Evolutionary conservation across 352 stramenopile species (phyloP), one percentile per base, ranked within the genome.

Genomic region (Phytophthora melonis): DNA sequence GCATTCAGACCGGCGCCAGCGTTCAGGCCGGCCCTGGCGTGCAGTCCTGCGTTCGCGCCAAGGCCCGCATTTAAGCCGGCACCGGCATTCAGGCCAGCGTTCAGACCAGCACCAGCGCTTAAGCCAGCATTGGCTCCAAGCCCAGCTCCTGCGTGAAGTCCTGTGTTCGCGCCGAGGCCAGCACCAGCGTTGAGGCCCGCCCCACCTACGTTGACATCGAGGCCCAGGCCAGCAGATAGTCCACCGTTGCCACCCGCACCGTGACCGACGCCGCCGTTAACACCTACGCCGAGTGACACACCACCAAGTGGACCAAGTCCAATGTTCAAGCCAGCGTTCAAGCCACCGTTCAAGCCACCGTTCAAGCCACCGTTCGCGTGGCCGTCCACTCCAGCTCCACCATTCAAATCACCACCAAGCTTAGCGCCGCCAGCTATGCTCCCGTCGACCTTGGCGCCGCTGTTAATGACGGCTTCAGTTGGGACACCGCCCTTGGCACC

Each of bases 21-120:
- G 5, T 25, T 49, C 9, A 30, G 30, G 11, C 53, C 54, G 49
- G 56, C 19, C 11, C 53, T 27, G 50, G 61, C 61, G 21, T 68
- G 61, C 21, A 68, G 21, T 5, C 62, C 63, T 23, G 63, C 63
- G 41, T 58, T 16, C 8, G 57, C 14, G 8, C 25, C 45, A 39
- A 30, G 25, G 3, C 64, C 55, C 1, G 53, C 32, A 5, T 45
- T 23, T 2, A 50, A 19, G 16, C 59, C 23, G 30, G 61, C 23
- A 34, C 27, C 27, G 27, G 27, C 27, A 32, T 32, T 32, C 4
- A 32, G 27, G 4, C 49, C 58, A 36, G 58, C 41, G 34, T 49
- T 54, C 47, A 67, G 19, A 11, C 53, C 69, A 21, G 45, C 69
- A 25, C 58, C 27, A 10, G 6, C 63, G 19, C 47, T 11, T 3